These are phyloP conservation scores for Alopecurus myosuroides DNA, from an alignment of 176 grass and related monocot species.

Conservation along the genomic window DNA sequence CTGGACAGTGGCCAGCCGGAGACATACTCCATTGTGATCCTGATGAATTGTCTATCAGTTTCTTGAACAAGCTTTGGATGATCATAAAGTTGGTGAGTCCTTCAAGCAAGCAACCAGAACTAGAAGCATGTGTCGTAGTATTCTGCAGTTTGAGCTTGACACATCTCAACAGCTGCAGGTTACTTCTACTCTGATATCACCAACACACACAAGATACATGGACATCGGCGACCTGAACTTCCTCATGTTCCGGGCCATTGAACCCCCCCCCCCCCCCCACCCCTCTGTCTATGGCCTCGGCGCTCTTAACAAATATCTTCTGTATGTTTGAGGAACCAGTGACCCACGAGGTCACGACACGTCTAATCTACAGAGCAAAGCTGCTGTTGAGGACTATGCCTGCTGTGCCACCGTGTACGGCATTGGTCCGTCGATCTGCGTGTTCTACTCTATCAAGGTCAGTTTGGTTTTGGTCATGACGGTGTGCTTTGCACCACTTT, in stretches of 20 bases:
- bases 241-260: slow-evolving; percentile 74
- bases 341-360: slow-evolving; percentile 8
- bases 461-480: neutral
- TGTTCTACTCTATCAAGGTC: slow-evolving; percentile 67
- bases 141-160: neutral
- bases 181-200: slow-evolving; percentile 81
- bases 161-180: slow-evolving; percentile 30
- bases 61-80: slow-evolving; percentile 55
- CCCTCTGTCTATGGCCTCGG: slow-evolving; percentile 45
- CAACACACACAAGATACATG: slow-evolving; percentile 59
- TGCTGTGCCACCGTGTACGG: slow-evolving; percentile 67
- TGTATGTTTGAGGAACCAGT: slow-evolving; percentile 75
- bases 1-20: too few relatives aligned
- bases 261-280: slow-evolving; percentile 75
- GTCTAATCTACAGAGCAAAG: slow-evolving; percentile 25
- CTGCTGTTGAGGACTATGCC: slow-evolving; percentile 63
- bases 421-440: slow-evolving; percentile 53
- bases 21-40: slow-evolving; percentile 60
- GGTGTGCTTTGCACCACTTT: neutral
- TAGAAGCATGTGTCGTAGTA: too few relatives aligned
- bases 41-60: slow-evolving; percentile 69
- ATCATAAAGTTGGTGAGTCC: slow-evolving; percentile 57
- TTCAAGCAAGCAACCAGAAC: neutral
- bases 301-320: slow-evolving; percentile 65
- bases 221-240: slow-evolving; percentile 82